Conservation (phyloP, 208 protist species). For the Leishmania aethiopica region DNA sequence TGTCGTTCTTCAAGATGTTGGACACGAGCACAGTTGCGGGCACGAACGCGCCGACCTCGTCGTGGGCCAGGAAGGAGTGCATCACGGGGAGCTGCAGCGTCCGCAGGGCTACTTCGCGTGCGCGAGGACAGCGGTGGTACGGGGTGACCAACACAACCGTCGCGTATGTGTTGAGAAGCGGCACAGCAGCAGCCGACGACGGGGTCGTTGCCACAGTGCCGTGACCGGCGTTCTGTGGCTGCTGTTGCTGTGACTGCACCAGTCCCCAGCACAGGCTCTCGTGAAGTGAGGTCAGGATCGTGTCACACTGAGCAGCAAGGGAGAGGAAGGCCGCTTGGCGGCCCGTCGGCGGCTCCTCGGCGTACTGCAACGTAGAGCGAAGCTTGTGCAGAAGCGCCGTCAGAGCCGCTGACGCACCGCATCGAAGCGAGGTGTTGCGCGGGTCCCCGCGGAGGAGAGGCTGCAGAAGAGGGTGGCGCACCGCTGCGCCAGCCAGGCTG, state of each 20-base stretch:
- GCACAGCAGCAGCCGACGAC: constrained; percentile 12
- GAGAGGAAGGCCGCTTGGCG: constrained; percentile 74
- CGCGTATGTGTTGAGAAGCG: constrained; percentile 41
- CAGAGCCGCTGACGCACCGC: constrained; percentile 43
- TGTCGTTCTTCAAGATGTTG: constrained; percentile 39
- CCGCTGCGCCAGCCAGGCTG: constrained; percentile 14
- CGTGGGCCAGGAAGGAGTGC: constrained; percentile 33
- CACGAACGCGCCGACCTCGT: constrained; percentile 23
- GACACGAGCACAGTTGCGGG: constrained; percentile 31
- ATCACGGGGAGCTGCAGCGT: constrained; percentile 56
- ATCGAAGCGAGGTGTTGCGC: constrained; percentile 26
- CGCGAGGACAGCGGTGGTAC: constrained; percentile 72
- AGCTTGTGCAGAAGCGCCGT: constrained; percentile 55
- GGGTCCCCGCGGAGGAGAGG: constrained; percentile 55
- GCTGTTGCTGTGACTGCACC: neutral
- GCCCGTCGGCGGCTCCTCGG: constrained; percentile 65
- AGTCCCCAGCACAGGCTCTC: constrained; percentile 61
- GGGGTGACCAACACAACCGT: constrained; percentile 61
- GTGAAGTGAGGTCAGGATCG: constrained; percentile 54
- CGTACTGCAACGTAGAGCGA: constrained; percentile 68
- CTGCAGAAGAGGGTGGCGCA: constrained; percentile 67
- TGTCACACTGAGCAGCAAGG: constrained; percentile 65
- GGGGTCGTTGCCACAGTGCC: neutral
- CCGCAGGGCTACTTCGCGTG: constrained; percentile 34
- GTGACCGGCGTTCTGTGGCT: neutral